A percentile compares a stretch with the other conserved stretches of the same genome.
Evolutionary conservation across 2,329 filamentous ascomycete species (phyloP).

Genomic region (Coniochaeta ligniaria): DNA sequence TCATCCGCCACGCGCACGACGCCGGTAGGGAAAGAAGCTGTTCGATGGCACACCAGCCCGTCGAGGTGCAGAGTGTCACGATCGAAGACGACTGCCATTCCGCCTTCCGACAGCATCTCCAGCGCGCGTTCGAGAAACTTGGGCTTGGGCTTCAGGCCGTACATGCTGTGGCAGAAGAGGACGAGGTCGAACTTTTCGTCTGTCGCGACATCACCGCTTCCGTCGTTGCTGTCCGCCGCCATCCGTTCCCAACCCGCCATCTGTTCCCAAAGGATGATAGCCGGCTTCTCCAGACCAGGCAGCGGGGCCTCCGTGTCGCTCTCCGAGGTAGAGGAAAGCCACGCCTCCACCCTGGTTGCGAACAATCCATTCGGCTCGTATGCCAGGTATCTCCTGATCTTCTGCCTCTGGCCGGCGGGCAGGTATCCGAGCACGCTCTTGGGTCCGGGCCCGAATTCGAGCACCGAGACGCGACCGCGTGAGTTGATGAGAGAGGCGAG

Average conservation of each 20-base stretch:
- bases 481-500: conserved; percentile 33
- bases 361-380: conserved; percentile 45
- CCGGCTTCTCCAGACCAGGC: conserved; percentile 27
- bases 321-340: conserved; percentile 9
- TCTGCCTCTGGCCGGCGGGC: conserved; percentile 30
- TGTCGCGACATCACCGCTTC: conserved; percentile 9
- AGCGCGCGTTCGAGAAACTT: conserved; percentile 38
- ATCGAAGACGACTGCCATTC: conserved; percentile 48
- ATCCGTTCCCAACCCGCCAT: conserved; percentile 33
- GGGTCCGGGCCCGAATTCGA: conserved; percentile 55
- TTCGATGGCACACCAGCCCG: conserved; percentile 39
- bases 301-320: conserved; percentile 20
- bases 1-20: conserved; percentile 33
- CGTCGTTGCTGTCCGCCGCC: conserved; percentile 16
- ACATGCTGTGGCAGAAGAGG: conserved; percentile 59
- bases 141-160: conserved; percentile 46
- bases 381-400: conserved; percentile 42
- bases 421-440: conserved; percentile 45
- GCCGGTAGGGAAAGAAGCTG: conserved; percentile 38
- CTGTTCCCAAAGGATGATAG: conserved; percentile 8
- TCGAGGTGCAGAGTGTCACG: conserved; percentile 38
- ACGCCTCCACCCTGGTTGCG: conserved; percentile 33
- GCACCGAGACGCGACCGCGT: conserved; percentile 35
- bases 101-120: conserved; percentile 35
- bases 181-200: conserved; percentile 43